Conservation (phyloP, 2,329 filamentous ascomycete species). For the Bretziella fagacearum region DNA sequence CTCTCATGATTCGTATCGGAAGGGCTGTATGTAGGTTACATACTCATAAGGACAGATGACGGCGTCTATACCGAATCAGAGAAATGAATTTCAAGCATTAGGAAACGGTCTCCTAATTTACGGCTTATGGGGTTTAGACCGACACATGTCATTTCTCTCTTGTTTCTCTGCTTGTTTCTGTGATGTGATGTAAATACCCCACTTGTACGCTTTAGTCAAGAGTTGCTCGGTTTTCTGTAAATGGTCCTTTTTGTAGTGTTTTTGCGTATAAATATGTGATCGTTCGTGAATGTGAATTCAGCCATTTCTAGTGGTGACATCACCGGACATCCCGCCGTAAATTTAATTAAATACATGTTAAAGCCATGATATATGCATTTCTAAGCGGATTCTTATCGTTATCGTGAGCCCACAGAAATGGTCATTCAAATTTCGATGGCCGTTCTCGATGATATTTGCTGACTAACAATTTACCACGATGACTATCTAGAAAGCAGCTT, state of each 20-base stretch:
- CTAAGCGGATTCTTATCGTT: background rate
- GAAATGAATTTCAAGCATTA: conserved; percentile 18
- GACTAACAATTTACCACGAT: background rate
- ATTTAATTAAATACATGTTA: background rate
- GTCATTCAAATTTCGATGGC: background rate
- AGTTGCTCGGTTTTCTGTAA: background rate
- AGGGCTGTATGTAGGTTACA: conserved; percentile 43
- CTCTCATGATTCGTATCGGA: conserved; percentile 39
- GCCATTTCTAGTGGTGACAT: background rate
- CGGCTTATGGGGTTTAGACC: conserved; percentile 14
- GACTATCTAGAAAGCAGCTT: conserved; percentile 4
- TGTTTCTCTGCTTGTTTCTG: conserved; percentile 1
- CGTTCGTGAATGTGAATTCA: background rate
- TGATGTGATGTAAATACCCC: background rate
- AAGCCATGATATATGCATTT: background rate
- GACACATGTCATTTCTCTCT: conserved; percentile 7
- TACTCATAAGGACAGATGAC: conserved; percentile 32
- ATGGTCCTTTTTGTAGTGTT: background rate
- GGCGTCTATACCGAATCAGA: conserved; percentile 51
- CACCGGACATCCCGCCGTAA: background rate
- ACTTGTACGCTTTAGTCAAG: background rate
- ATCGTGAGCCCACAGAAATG: background rate
- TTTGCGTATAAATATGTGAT: too few relatives aligned
- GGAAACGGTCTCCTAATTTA: conserved; percentile 15
- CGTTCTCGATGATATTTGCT: conserved; percentile 2